Evolutionary conservation across 2,329 filamentous ascomycete genomes (phyloP).

Genomic region (Ploettnerulaceae sp.): DNA sequence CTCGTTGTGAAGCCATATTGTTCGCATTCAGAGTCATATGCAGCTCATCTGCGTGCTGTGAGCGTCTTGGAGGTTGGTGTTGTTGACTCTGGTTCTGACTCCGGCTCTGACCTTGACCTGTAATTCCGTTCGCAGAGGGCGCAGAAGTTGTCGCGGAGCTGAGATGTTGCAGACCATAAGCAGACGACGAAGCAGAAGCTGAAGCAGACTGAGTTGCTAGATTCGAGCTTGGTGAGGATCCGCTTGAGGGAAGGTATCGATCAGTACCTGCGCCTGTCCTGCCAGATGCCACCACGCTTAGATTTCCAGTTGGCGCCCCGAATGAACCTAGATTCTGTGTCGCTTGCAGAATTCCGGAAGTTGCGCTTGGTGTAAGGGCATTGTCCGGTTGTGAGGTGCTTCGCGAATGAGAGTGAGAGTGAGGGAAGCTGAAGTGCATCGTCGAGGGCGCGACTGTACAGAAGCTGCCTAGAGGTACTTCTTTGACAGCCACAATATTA

Average conservation of each 20-base stretch:
- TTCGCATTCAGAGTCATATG: constrained; percentile 44
- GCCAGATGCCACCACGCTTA: constrained; percentile 6
- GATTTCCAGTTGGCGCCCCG: constrained; percentile 13
- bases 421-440: constrained; percentile 8
- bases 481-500: no score
- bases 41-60: constrained; percentile 50
- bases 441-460: background rate
- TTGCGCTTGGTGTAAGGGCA: constrained; percentile 6
- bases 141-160: constrained; percentile 19
- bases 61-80: constrained; percentile 35
- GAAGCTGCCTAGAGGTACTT: no score
- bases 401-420: background rate
- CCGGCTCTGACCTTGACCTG: constrained; percentile 33
- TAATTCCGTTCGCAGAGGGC: constrained; percentile 22
- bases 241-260: constrained; percentile 4
- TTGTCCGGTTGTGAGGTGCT: constrained; percentile 9
- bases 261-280: constrained; percentile 5
- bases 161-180: constrained; percentile 21
- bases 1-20: constrained; percentile 28
- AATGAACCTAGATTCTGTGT: constrained; percentile 15
- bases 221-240: constrained; percentile 1
- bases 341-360: constrained; percentile 12
- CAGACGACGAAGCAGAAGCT: background rate
- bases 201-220: background rate
- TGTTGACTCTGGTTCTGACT: constrained; percentile 45